These are phyloP conservation scores for Plasmodium relictum DNA, from an alignment of 169 alveolate genomes.

Conservation along the genomic window DNA sequence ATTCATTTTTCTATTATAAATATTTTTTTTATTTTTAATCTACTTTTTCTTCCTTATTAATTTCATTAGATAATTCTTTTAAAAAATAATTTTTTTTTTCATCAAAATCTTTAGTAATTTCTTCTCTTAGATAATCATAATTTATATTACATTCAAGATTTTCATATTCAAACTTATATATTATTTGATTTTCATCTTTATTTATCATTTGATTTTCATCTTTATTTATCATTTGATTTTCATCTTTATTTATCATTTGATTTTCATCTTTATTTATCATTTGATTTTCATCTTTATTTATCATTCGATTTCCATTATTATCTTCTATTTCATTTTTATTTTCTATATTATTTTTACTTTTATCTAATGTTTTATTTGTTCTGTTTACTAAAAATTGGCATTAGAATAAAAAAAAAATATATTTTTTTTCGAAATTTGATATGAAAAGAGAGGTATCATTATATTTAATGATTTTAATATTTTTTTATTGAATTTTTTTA, in stretches of 20 bases:
- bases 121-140: conserved; percentile 10
- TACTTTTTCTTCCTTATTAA: conserved; percentile 43
- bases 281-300: not conserved
- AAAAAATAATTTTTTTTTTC: conserved; percentile 40
- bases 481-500: conserved; percentile 14
- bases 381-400: too few relatives aligned
- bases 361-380: not conserved
- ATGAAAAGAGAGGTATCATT: too few relatives aligned
- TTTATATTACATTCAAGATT: conserved; percentile 31
- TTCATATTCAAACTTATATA: conserved; percentile 37
- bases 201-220: not conserved
- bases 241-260: not conserved
- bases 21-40: not conserved
- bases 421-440: too few relatives aligned
- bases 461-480: too few relatives aligned
- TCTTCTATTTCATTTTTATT: not conserved
- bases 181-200: not conserved
- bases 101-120: conserved; percentile 16
- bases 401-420: too few relatives aligned
- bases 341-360: not conserved
- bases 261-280: too few relatives aligned
- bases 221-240: not conserved
- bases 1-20: not conserved
- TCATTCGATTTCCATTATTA: not conserved
- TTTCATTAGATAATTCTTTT: conserved; percentile 11